Percentiles rank a stretch among this genome's conserved stretches.
These are phyloP conservation scores for Hymenoscyphus scutula DNA, from an alignment of 2,329 filamentous ascomycete genomes.

Conservation along the genomic window DNA sequence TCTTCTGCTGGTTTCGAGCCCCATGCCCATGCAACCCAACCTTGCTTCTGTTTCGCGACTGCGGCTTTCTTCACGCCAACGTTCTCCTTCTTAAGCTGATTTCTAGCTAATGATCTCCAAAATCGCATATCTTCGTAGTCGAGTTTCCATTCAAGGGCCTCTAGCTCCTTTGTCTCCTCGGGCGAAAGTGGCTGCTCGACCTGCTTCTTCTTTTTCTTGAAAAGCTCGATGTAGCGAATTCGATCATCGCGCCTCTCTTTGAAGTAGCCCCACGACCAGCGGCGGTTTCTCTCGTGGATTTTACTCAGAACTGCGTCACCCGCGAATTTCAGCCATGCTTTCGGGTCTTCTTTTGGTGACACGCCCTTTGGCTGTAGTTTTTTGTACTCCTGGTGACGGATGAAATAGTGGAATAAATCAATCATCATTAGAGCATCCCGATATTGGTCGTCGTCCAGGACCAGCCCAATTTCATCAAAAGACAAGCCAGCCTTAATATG, in stretches of 20 bases:
- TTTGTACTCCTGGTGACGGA: constrained; percentile 96
- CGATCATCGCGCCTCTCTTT: constrained; percentile 89
- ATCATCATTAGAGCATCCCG: constrained; percentile 97
- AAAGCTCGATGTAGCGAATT: constrained; percentile 83
- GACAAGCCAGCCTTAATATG: constrained; percentile 88
- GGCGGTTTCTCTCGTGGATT: constrained; percentile 89
- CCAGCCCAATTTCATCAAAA: constrained; percentile 96
- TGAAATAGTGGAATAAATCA: constrained; percentile 97
- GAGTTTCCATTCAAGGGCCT: constrained; percentile 79
- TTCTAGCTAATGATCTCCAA: constrained; percentile 91
- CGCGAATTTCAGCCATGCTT: constrained; percentile 90
- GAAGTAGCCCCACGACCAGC: constrained; percentile 97
- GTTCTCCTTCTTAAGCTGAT: constrained; percentile 93
- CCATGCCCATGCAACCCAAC: constrained; percentile 93
- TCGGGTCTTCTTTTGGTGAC: constrained; percentile 82
- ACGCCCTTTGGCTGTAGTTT: constrained; percentile 81
- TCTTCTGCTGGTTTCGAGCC: constrained; percentile 65
- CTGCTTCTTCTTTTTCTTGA: constrained; percentile 83
- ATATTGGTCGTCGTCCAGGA: constrained; percentile 97
- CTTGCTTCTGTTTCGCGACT: constrained; percentile 64
- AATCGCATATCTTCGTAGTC: constrained; percentile 95
- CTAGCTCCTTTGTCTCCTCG: constrained; percentile 70
- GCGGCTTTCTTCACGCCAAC: constrained; percentile 75
- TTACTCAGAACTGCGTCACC: constrained; percentile 85
- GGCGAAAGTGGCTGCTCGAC: constrained; percentile 61